A percentile compares a stretch with the other conserved stretches of the same genome.
These are phyloP conservation scores for Rhizopus stolonifer DNA, from an alignment of 371 early-diverging fungal genomes.

Conservation along the genomic window DNA sequence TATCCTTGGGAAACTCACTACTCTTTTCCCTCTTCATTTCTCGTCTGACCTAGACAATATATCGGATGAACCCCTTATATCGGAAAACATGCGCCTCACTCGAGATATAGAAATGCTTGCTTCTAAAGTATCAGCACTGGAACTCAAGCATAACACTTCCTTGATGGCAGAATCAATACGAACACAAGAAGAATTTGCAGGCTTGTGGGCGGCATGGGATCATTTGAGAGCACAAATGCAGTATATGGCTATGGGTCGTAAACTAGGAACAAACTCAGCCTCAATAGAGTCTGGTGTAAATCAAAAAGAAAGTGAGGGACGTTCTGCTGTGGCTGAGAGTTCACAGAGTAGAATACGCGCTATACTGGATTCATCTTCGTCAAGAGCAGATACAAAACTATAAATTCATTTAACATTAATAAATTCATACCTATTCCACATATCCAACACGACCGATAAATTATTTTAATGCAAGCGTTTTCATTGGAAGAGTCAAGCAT, in stretches of 20 bases:
- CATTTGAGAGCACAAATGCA: constrained; percentile 73
- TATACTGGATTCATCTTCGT: background rate
- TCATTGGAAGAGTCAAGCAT: too few species aligned
- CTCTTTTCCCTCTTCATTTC: constrained; percentile 44
- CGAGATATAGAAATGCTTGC: constrained; percentile 62
- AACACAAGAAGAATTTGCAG: constrained; percentile 70
- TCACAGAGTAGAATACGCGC: background rate
- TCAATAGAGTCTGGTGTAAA: background rate
- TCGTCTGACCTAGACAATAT: constrained; percentile 16
- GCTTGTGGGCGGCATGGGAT: constrained; percentile 62
- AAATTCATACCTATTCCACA: too few species aligned
- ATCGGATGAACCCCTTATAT: constrained; percentile 30
- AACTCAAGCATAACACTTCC: constrained; percentile 69
- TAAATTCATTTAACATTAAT: too few species aligned
- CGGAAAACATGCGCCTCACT: constrained; percentile 56
- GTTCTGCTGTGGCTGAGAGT: background rate
- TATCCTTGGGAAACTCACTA: constrained; percentile 40
- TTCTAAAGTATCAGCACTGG: constrained; percentile 58
- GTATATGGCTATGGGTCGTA: constrained; percentile 58
- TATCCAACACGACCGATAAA: too few species aligned
- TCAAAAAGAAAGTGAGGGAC: background rate
- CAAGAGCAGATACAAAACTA: background rate
- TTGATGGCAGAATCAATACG: constrained; percentile 69
- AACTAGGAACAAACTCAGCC: constrained; percentile 6
- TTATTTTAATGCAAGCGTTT: too few species aligned